These are phyloP conservation scores for Cercospora sojina DNA, from an alignment of 2,329 filamentous ascomycete genomes.

Conservation along the genomic window DNA sequence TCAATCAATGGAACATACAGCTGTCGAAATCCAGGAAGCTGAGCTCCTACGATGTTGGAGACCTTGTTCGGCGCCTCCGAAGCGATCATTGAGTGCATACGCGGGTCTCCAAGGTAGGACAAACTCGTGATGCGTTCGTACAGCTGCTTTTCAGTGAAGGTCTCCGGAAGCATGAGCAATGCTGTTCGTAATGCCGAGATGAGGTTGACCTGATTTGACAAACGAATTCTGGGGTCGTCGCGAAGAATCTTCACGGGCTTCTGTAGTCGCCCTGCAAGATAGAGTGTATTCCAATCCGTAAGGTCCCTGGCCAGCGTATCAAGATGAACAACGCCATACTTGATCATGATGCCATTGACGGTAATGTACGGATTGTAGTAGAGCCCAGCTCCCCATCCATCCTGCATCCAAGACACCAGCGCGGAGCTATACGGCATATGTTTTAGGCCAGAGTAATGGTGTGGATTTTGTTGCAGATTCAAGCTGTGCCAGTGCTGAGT, in stretches of 20 bases:
- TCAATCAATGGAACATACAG: constrained; percentile 88
- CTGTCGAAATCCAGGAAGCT: constrained; percentile 85
- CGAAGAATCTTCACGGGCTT: constrained; percentile 97
- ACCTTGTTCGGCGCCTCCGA: constrained; percentile 87
- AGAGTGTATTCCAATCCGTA: constrained; percentile 87
- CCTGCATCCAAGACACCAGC: constrained; percentile 80
- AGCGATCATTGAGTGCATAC: constrained; percentile 72
- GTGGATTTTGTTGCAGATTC: constrained; percentile 81
- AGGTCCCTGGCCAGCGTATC: constrained; percentile 85
- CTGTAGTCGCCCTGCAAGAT: constrained; percentile 92
- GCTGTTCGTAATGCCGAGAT: constrained; percentile 88
- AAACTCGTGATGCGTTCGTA: constrained; percentile 90
- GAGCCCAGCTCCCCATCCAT: constrained; percentile 84
- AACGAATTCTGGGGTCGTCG: constrained; percentile 85
- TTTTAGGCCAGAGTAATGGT: constrained; percentile 87
- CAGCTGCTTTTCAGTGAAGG: constrained; percentile 82
- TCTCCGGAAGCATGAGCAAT: constrained; percentile 76
- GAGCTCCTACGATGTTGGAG: constrained; percentile 87
- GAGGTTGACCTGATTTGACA: constrained; percentile 94
- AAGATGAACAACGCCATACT: constrained; percentile 95
- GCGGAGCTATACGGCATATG: constrained; percentile 71
- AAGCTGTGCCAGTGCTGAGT: constrained; percentile 96
- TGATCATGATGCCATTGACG: constrained; percentile 92
- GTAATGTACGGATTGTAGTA: constrained; percentile 98
- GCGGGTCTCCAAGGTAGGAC: constrained; percentile 93